These are phyloP conservation scores for Penicillium oxalicum DNA, from an alignment of 2,329 filamentous ascomycete species.

Conservation along the genomic window DNA sequence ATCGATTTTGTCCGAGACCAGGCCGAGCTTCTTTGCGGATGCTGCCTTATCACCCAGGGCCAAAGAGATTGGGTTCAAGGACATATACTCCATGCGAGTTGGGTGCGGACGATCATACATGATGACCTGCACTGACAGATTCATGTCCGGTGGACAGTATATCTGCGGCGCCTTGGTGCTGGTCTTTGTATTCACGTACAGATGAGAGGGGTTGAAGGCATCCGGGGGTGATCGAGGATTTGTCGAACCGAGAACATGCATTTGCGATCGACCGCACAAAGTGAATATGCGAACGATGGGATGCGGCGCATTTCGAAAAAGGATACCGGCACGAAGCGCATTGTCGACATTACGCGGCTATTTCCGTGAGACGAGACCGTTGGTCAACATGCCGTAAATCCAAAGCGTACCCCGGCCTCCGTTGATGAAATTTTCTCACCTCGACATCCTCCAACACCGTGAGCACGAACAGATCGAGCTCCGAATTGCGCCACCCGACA, in stretches of 20 bases:
- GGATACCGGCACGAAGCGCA: slow-evolving; percentile 73
- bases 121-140: slow-evolving; percentile 75
- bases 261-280: slow-evolving; percentile 72
- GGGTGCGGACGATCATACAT: slow-evolving; percentile 83
- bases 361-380: not conserved
- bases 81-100: slow-evolving; percentile 91
- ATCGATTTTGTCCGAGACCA: slow-evolving; percentile 55
- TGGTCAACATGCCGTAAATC: slow-evolving; percentile 2
- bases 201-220: slow-evolving; percentile 61
- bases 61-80: slow-evolving; percentile 78
- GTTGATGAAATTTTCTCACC: slow-evolving; percentile 49
- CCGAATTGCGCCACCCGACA: slow-evolving; percentile 93
- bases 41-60: slow-evolving; percentile 68
- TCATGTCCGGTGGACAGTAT: slow-evolving; percentile 58
- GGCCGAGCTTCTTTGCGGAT: slow-evolving; percentile 27
- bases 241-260: slow-evolving; percentile 79
- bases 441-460: slow-evolving; percentile 86
- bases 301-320: slow-evolving; percentile 77
- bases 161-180: slow-evolving; percentile 61
- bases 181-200: slow-evolving; percentile 54
- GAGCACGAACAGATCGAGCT: slow-evolving; percentile 82
- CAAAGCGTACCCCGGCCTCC: not conserved
- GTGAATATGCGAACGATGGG: slow-evolving; percentile 74
- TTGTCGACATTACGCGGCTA: slow-evolving; percentile 77
- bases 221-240: slow-evolving; percentile 54